Evolutionary conservation across 768 basidiomycete genomes (phyloP), one percentile per base, ranked within the genome.

Genomic region (Porphyrellus cyaneotinctus): DNA sequence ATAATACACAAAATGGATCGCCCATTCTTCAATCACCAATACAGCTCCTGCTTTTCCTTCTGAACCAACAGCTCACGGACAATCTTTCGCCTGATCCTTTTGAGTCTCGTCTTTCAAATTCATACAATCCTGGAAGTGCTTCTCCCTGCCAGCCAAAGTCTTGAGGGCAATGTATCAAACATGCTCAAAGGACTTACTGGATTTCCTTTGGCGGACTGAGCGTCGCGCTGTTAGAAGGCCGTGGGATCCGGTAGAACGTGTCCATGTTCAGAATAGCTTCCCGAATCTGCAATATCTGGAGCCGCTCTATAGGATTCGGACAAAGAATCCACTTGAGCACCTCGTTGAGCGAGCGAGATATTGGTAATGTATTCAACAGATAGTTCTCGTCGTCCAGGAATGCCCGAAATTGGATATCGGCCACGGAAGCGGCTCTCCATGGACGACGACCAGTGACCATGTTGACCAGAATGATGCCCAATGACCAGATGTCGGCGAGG

Each of bases 381-480:
- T 62, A 58, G 6, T 64, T 20, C n/a, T 52, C 49, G 1, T 63
- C 56, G 6, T 54, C 47, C 2, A 63, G 51, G 38, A 55, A 63
- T 4, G 56, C 56, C 18, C 18, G 36, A 36, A 61, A 63, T 9
- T 48, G 17, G 22, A 1, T 8, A 9, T 64, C 56, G 18, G 62
- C 32, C 5, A 4, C n/a, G 24, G 24, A 17, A 15, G 62, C 63
- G 9, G 9, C 15, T 9, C 18, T 53, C 62, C 62, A 64, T 6
- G 53, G 63, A 31, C 49, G 54, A 47, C 44, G 61, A 17, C 85
- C 84, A 49, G 84, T 84, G 43, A 88, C 82, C 72, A 95, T 80
- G 68, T 91, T 94, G 58, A 87, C 77, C 49, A 95, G 78, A 57
- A 95, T 87, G 56, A 95, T 78, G 18, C 86, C 87, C 22, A 88